phyloP scores from a whole-genome alignment of 2,329 filamentous ascomycete genomes.

The Pseudogymnoascus sp. region DNA sequence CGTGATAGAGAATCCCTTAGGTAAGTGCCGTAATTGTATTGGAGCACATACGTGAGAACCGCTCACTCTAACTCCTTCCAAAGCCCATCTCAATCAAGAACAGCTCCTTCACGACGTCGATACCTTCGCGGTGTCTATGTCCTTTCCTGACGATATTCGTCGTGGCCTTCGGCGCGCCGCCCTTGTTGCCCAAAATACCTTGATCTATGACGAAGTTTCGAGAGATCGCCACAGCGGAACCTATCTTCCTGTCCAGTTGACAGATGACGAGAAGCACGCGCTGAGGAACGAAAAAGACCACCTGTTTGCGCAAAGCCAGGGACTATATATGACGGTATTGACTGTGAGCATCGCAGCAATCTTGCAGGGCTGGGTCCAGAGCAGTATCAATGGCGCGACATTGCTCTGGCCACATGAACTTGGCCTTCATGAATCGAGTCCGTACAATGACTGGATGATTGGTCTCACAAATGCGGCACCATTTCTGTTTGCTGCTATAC shows the following conservation, averaged over 20 bases:
- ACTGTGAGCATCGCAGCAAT: neutral
- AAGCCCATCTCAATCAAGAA: neutral
- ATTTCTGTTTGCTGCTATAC: neutral
- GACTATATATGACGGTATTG: neutral
- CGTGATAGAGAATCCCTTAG: neutral
- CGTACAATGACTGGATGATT: neutral
- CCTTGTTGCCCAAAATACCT: neutral
- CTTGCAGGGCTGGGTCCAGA: neutral
- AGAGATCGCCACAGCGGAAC: neutral
- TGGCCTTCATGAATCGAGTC: neutral
- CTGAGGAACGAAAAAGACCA: neutral
- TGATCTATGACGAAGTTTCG: neutral
- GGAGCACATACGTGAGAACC: no score
- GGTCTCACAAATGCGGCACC: neutral
- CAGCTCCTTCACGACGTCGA: neutral
- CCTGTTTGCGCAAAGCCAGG: neutral
- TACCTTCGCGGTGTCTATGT: neutral
- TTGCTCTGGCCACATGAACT: neutral
- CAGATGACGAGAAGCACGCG: neutral
- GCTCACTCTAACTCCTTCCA: neutral
- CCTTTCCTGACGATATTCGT: neutral
- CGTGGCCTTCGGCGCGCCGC: neutral
- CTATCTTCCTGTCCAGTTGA: neutral
- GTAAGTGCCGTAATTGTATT: neutral
- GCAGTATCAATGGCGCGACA: neutral